Evolutionary conservation across 257 asterid species (phyloP).

Genomic region (Salvia hispanica): DNA sequence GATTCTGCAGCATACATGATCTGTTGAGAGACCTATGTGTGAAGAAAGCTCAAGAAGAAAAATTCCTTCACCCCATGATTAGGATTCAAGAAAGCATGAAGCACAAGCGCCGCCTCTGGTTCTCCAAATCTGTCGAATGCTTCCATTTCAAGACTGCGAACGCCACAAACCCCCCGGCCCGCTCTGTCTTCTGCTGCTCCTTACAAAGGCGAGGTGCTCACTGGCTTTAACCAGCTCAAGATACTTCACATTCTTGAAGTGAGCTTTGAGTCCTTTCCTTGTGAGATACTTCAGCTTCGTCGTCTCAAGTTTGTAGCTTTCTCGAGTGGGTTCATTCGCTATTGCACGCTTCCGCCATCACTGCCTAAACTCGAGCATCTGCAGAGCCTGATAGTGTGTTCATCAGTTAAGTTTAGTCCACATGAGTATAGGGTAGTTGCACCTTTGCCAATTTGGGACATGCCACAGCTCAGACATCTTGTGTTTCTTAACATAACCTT

Average conservation of each 20-base stretch:
- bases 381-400: constrained; percentile 24
- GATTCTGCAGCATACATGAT: constrained; percentile 36
- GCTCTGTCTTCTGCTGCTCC: constrained; percentile 28
- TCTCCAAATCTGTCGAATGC: constrained; percentile 28
- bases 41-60: background rate
- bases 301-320: constrained; percentile 22
- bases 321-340: constrained; percentile 19
- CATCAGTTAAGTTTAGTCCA: constrained; percentile 1
- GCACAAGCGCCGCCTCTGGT: constrained; percentile 27
- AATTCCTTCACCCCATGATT: constrained; percentile 24
- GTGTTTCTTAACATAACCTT: constrained; percentile 23
- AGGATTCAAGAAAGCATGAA: constrained; percentile 21
- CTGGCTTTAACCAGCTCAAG: constrained; percentile 12
- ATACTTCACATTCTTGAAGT: constrained; percentile 29
- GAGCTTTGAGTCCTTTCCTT: constrained; percentile 23
- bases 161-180: background rate
- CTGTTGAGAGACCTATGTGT: constrained; percentile 31
- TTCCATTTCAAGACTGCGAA: constrained; percentile 26
- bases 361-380: constrained; percentile 24
- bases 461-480: constrained; percentile 29
- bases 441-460: constrained; percentile 22
- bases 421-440: background rate
- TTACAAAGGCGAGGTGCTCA: background rate
- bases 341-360: constrained; percentile 26
- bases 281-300: constrained; percentile 11